Evolutionary conservation across 345 rosid species (phyloP), one percentile per base, ranked within the genome.

Genomic region (Hevea brasiliensis): DNA sequence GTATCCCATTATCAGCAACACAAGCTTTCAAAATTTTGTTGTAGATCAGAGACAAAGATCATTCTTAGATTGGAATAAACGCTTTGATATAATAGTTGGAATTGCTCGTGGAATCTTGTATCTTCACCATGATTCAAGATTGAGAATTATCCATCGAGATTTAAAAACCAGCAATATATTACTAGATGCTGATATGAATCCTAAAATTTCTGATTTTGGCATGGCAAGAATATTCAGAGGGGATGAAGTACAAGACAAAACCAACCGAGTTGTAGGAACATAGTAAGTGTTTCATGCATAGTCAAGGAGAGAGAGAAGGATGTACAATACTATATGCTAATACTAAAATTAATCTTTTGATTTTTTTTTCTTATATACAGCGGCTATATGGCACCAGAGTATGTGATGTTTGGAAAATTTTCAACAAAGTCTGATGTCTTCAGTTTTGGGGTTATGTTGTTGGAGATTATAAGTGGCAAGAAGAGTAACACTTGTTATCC

Each of bases 1-100:
- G 3, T 32, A 45, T 61, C 42, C 20, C 7, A 24, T 18, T 57
- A 18, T 7, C 12, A 14, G 4, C 7, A 8, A 23, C 24, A 4
- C 40, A 79, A 17, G 61, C 24, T 24, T 68, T 8, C 47, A 61
- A 17, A 17, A 8, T 54, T 21, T 45, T 48, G 50, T 7, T 61
- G 18, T 81, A 89, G 92, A 82, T 81, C 79, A 82, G 60, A 72
- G 10, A 24, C 86, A 79, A n/a, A 81, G 75, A 47, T 58, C 69
- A 0, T 8, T 41, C 44, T 3, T 89, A 20, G 81, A 86, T 37
- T 90, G 96, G 96, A 61, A 58, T 9, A 89, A 74, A 67, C 80
- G 90, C 1, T 82, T 83, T 13, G 32, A 54, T 54, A 69, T 69
- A 7, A 42, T 69, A 17, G 10, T 23, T 13, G 79, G 74, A 2